Conservation (phyloP, 2,329 filamentous ascomycete species). For the Magnaporthales sp. region DNA sequence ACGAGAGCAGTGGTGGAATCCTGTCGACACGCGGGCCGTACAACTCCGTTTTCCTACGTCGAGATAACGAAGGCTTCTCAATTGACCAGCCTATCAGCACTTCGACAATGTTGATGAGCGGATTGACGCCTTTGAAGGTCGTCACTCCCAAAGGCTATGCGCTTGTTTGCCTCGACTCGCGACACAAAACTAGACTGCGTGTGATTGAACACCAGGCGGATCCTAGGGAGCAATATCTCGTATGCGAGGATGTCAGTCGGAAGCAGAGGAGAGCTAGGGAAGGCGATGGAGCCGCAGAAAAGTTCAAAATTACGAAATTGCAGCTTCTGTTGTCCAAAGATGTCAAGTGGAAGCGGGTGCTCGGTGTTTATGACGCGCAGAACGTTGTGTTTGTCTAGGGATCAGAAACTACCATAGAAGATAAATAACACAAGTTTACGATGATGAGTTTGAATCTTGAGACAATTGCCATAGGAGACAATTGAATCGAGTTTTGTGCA, state of each 20-base stretch:
- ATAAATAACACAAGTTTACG: no score
- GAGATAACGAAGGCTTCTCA: conserved; percentile 12
- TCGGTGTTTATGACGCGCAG: background rate
- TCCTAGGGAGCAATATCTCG: background rate
- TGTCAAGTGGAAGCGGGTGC: conserved; percentile 1
- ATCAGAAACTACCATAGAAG: background rate
- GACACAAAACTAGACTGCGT: background rate
- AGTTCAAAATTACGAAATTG: background rate
- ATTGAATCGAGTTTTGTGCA: background rate
- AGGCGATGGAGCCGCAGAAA: background rate
- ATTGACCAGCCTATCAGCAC: conserved; percentile 14
- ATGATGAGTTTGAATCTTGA: no score
- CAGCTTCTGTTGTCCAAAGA: background rate
- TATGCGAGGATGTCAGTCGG: background rate
- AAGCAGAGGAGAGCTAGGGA: background rate
- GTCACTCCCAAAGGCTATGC: background rate
- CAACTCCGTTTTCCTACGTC: conserved; percentile 13
- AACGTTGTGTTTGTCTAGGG: conserved; percentile 1
- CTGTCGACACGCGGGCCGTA: conserved; percentile 15
- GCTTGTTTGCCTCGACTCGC: background rate
- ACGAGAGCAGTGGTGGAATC: conserved; percentile 11
- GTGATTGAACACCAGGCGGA: background rate
- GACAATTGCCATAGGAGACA: background rate
- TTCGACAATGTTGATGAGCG: background rate
- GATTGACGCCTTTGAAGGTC: background rate